Evolutionary conservation across 2,329 filamentous ascomycete species (phyloP).

Genomic region (Uncinocarpus reesii): DNA sequence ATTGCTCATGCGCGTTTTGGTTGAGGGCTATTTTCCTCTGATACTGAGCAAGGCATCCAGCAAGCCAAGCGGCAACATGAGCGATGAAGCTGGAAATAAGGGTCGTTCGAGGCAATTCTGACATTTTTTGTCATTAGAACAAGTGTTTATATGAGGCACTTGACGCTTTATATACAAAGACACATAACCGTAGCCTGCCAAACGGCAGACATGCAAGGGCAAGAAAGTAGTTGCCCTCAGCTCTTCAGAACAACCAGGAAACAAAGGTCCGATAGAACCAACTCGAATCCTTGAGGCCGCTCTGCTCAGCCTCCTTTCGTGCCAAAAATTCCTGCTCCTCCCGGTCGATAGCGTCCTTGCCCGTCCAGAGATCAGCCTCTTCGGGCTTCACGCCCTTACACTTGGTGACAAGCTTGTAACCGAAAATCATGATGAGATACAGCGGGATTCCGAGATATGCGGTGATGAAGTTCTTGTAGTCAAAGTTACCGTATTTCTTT

Average conservation of each 20-base stretch:
- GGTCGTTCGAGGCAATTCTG: too few species aligned
- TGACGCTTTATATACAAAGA: not conserved
- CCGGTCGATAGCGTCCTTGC: constrained; percentile 22
- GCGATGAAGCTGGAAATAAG: not conserved
- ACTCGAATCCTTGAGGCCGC: constrained; percentile 28
- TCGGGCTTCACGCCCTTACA: constrained; percentile 16
- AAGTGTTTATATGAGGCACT: not conserved
- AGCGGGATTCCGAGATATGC: constrained; percentile 37
- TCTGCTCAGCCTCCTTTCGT: constrained; percentile 65
- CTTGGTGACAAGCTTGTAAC: constrained; percentile 21
- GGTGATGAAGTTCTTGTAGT: constrained; percentile 38
- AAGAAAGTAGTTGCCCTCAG: not conserved
- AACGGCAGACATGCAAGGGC: too few species aligned
- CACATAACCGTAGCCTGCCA: not conserved
- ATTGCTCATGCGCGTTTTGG: too few species aligned
- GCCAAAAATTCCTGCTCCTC: constrained; percentile 65
- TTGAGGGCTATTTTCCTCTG: too few species aligned
- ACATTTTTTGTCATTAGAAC: not conserved
- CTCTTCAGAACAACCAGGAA: constrained; percentile 49
- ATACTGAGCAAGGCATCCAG: too few species aligned
- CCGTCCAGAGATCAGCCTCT: constrained; percentile 21
- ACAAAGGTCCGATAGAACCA: constrained; percentile 52
- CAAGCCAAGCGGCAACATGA: not conserved
- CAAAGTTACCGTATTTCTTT: constrained; percentile 47
- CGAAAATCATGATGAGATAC: constrained; percentile 32